Conservation (phyloP, 2,329 filamentous ascomycete genomes). For the Neofusicoccum sp. region DNA sequence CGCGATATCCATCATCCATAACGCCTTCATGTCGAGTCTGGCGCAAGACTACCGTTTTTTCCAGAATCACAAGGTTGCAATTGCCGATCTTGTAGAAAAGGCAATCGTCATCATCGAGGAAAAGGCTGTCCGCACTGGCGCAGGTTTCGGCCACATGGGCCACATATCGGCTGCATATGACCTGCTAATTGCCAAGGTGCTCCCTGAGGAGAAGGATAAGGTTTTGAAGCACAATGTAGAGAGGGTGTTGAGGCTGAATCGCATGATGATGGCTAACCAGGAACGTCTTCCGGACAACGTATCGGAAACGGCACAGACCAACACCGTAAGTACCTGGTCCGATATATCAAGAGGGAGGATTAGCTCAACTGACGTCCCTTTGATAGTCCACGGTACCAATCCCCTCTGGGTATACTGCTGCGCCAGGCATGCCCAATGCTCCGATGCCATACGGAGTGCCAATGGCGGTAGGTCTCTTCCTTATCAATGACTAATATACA, state of each 20-base stretch:
- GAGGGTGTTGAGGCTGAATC: conserved; percentile 1
- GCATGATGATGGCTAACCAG: conserved; percentile 6
- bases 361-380: not conserved
- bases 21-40: conserved; percentile 7
- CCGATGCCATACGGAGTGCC: not conserved
- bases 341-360: not conserved
- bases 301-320: not conserved
- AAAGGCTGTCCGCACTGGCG: conserved; percentile 30
- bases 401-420: not conserved
- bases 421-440: not conserved
- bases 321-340: not conserved
- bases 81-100: conserved; percentile 31
- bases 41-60: conserved; percentile 27
- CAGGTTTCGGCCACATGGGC: conserved; percentile 8
- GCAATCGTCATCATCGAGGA: conserved; percentile 30
- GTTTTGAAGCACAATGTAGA: conserved; percentile 12
- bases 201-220: conserved; percentile 1
- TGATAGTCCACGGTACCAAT: not conserved
- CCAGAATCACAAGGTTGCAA: conserved; percentile 27
- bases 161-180: conserved; percentile 17
- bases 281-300: not conserved
- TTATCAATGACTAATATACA: not conserved
- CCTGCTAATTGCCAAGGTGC: conserved; percentile 14
- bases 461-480: not conserved
- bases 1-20: conserved; percentile 15